These are phyloP conservation scores for grape (Vitis vinifera) DNA, from an alignment of 164 flowering plant species.

Conservation along the genomic window DNA sequence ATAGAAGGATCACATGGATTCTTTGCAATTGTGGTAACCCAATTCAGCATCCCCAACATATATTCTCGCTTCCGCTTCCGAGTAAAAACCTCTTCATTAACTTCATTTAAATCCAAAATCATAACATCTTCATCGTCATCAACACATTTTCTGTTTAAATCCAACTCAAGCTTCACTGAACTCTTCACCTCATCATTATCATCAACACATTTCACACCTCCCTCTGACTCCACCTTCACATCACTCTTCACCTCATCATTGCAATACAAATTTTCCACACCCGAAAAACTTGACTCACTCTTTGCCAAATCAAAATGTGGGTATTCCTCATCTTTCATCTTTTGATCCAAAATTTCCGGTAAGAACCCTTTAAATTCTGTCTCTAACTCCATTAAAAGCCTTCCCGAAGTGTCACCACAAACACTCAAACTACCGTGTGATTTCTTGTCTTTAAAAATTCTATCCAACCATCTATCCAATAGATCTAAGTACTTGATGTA, in stretches of 20 bases:
- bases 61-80: slow-evolving; percentile 54
- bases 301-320: slow-evolving; percentile 4
- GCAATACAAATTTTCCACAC: neutral
- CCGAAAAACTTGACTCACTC: slow-evolving; percentile 6
- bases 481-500: slow-evolving; percentile 52
- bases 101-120: slow-evolving; percentile 18
- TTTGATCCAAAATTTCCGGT: slow-evolving; percentile 12
- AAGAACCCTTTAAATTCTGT: slow-evolving; percentile 28
- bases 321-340: slow-evolving; percentile 21
- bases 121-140: slow-evolving; percentile 25
- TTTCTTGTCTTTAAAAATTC: slow-evolving; percentile 14
- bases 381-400: slow-evolving; percentile 32
- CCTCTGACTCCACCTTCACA: slow-evolving; percentile 1
- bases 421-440: slow-evolving; percentile 2
- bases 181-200: slow-evolving; percentile 2
- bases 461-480: slow-evolving; percentile 44
- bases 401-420: slow-evolving; percentile 8
- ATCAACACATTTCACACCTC: neutral
- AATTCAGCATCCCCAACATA: slow-evolving; percentile 40
- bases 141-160: slow-evolving; percentile 5
- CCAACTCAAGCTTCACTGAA: slow-evolving; percentile 6
- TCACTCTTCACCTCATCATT: neutral
- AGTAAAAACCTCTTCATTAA: slow-evolving; percentile 17
- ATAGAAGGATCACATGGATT: slow-evolving; percentile 52
- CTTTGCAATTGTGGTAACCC: slow-evolving; percentile 57